Conservation (phyloP, 1,139 yeast genomes). For the Candida gigantensis region DNA sequence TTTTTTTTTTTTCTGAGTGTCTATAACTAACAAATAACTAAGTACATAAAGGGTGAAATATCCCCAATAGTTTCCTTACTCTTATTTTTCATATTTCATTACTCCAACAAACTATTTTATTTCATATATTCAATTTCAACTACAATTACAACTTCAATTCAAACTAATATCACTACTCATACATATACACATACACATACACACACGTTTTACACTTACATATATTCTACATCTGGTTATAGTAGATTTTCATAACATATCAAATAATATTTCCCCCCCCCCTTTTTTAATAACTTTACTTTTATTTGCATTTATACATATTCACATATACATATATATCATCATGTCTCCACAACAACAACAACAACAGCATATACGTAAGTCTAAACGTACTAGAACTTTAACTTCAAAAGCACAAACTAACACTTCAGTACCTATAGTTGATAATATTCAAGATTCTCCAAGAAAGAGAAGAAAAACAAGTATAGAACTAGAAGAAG, state of each 20-base stretch:
- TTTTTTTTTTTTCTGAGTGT: too few species aligned
- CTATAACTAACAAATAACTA: too few species aligned
- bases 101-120: too few species aligned
- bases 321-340: too few species aligned
- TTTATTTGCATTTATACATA: too few species aligned
- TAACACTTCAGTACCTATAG: slow-evolving; percentile 14
- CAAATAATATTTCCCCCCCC: not conserved
- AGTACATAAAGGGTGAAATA: too few species aligned
- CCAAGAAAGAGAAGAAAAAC: slow-evolving; percentile 20
- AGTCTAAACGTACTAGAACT: slow-evolving; percentile 34
- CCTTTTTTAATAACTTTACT: not conserved
- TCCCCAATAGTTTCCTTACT: too few species aligned
- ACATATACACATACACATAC: too few species aligned
- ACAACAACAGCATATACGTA: slow-evolving; percentile 23
- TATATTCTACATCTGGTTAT: slow-evolving; percentile 5
- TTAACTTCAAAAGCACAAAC: slow-evolving; percentile 21
- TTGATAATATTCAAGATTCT: slow-evolving; percentile 6
- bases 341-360: slow-evolving; percentile 6
- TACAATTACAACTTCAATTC: too few species aligned
- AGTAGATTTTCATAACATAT: slow-evolving; percentile 2
- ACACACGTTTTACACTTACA: not conserved
- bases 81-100: too few species aligned
- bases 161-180: too few species aligned
- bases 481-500: slow-evolving; percentile 15
- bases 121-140: too few species aligned